Evolutionary conservation across 352 stramenopile species (phyloP).

Genomic region (Phytophthora hibernalis): DNA sequence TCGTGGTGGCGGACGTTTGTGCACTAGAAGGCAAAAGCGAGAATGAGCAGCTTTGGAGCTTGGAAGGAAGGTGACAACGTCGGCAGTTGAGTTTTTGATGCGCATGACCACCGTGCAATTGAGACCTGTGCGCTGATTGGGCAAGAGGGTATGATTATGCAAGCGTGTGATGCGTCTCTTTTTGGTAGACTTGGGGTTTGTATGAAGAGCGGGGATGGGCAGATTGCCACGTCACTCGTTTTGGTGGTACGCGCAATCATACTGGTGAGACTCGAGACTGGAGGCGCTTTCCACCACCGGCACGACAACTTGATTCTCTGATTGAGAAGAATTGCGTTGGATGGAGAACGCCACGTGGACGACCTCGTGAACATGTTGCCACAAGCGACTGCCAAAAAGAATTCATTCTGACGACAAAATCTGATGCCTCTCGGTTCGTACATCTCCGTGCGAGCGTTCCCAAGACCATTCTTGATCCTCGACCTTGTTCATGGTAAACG

Average conservation of each 20-base stretch:
- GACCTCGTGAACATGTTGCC: background rate
- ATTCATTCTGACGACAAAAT: background rate
- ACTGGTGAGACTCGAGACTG: constrained; percentile 12
- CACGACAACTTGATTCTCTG: constrained; percentile 1
- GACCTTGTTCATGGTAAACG: constrained; percentile 70
- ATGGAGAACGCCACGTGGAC: constrained; percentile 3
- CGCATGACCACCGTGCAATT: background rate
- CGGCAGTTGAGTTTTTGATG: constrained; percentile 13
- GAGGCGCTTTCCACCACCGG: constrained; percentile 18
- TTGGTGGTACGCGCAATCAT: constrained; percentile 32
- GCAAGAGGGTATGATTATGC: constrained; percentile 10
- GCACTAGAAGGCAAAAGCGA: constrained; percentile 15
- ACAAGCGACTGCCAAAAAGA: background rate
- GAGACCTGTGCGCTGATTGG: constrained; percentile 12
- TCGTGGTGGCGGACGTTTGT: constrained; percentile 16
- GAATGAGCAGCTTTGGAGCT: constrained; percentile 19
- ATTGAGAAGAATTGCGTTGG: constrained; percentile 4
- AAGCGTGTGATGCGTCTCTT: constrained; percentile 11
- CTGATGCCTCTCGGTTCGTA: constrained; percentile 51
- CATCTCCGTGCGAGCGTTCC: constrained; percentile 49
- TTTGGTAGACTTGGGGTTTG: constrained; percentile 18
- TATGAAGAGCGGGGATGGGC: background rate
- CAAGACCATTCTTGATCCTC: constrained; percentile 66
- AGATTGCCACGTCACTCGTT: constrained; percentile 33
- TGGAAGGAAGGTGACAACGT: background rate